Evolutionary conservation across 164 flowering plant genomes (phyloP), one percentile per base, ranked within the genome.

Genomic region (Vitis labrusca): DNA sequence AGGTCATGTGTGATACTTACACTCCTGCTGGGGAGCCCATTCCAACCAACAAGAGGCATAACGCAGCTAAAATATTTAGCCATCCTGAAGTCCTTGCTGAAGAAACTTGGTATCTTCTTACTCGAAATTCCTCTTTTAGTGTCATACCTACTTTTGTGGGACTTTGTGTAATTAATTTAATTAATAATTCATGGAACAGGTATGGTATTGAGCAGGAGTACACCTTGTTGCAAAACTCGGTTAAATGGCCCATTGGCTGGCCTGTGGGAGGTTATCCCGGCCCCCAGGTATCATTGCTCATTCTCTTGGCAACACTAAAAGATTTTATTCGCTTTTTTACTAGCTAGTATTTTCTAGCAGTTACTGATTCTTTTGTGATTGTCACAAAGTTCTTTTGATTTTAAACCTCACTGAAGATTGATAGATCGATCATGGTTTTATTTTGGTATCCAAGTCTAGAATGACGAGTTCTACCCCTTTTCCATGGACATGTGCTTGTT

Each of bases 1-100:
- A 79, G 82, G 88, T 85, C 8, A 76, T 85, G 66, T 86, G 88
- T 53, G 90, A 86, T 66, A 55, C 85, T 32, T 86, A 86, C 68
- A 80, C 84, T 11, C 90, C 90, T 0, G 77, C 72, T 1, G 90
- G 88, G 17, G 83, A 78, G 49, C 83, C 88, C 0, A 85, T 81
- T 58, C 78, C 86, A 1, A 80, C 88, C 3, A 86, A 86, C 83
- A 85, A 82, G 62, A 81, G 90, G 61, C 63, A 14, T 63, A 73
- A 73, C 10, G 90, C 90, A 9, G 84, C 84, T 1, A 76, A 79
- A 68, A 76, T 84, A 1, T 86, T 85, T 69, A 80, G 79, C 76
- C 84, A 85, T 56, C 84, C 88, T 16, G 83, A 81, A 12, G 90
- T 86, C 66, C 78, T 47, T 14, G 83, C 82, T 23, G 90, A 86